phyloP scores from a whole-genome alignment of 768 basidiomycete species.

The Lactarius evosmus region DNA sequence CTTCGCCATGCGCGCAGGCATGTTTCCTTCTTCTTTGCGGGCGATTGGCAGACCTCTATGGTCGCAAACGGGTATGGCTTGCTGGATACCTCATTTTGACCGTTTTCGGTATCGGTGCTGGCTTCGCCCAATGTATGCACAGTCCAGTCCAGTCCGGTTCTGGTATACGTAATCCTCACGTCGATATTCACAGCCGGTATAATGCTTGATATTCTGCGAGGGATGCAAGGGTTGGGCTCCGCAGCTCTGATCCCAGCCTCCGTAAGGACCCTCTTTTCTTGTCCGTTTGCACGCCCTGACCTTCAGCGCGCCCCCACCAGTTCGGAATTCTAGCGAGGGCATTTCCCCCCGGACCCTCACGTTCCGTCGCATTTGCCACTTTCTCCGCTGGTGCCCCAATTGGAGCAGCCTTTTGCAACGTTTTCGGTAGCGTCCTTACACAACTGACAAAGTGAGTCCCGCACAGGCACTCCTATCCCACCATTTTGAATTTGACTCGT shows the following conservation, averaged over 20 bases:
- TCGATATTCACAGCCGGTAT: constrained; percentile 44
- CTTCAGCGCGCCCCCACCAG: constrained; percentile 35
- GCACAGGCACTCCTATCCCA: neutral
- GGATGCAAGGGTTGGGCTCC: constrained; percentile 73
- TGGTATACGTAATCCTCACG: neutral
- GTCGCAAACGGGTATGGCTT: constrained; percentile 66
- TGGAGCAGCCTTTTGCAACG: constrained; percentile 67
- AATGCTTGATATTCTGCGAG: constrained; percentile 68
- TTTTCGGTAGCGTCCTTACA: constrained; percentile 70
- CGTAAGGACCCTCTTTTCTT: constrained; percentile 39
- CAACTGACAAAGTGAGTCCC: constrained; percentile 28
- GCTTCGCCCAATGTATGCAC: constrained; percentile 53
- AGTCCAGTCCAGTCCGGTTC: neutral
- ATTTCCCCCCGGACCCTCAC: constrained; percentile 64
- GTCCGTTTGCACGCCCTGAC: constrained; percentile 10
- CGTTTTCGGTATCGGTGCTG: constrained; percentile 60
- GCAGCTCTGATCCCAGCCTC: constrained; percentile 74
- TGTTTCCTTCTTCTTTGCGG: constrained; percentile 77
- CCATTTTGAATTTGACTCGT: neutral
- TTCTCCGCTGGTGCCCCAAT: constrained; percentile 85
- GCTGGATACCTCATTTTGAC: constrained; percentile 53
- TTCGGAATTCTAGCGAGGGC: constrained; percentile 79
- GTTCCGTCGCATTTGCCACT: constrained; percentile 76
- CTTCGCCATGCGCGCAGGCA: constrained; percentile 43
- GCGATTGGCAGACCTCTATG: constrained; percentile 76